Percentiles rank a stretch among this genome's conserved stretches.
These are phyloP conservation scores for Chaetomium globosum DNA, from an alignment of 2,329 filamentous ascomycete genomes.

Conservation along the genomic window DNA sequence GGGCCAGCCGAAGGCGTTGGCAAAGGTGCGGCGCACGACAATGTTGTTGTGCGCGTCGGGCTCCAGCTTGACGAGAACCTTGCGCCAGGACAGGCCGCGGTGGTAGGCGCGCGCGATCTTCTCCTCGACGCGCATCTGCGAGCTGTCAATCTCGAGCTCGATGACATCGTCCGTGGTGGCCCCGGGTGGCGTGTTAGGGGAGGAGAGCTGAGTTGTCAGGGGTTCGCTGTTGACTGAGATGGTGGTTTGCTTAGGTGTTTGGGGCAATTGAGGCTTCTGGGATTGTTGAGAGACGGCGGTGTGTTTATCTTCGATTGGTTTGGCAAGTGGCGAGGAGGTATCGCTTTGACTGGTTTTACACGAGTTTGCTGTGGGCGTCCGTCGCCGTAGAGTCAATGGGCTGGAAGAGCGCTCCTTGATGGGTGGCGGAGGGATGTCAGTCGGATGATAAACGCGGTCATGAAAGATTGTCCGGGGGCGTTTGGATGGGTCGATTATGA, in stretches of 20 bases:
- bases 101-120: conserved; percentile 98
- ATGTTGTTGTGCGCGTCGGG: conserved; percentile 99
- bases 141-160: conserved; percentile 52
- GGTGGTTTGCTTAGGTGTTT: conserved; percentile 14
- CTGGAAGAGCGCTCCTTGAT: conserved; percentile 56
- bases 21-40: conserved; percentile 92
- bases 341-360: conserved; percentile 37
- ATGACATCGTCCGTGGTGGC: neutral
- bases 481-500: conserved; percentile 78
- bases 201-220: conserved; percentile 20
- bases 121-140: conserved; percentile 88
- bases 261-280: conserved; percentile 9
- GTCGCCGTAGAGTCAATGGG: conserved; percentile 42
- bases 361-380: conserved; percentile 35
- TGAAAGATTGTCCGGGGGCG: conserved; percentile 93
- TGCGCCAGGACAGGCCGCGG: conserved; percentile 87
- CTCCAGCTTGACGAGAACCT: conserved; percentile 91
- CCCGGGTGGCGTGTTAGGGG: conserved; percentile 15
- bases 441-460: conserved; percentile 90
- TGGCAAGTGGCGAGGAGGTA: conserved; percentile 41
- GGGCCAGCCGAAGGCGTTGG: conserved; percentile 97
- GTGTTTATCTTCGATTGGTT: conserved; percentile 47
- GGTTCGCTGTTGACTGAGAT: neutral
- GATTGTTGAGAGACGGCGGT: conserved; percentile 17
- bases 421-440: conserved; percentile 85